phyloP scores from a whole-genome alignment of 768 basidiomycete species.

The Lanmaoa pseudosensibilis region DNA sequence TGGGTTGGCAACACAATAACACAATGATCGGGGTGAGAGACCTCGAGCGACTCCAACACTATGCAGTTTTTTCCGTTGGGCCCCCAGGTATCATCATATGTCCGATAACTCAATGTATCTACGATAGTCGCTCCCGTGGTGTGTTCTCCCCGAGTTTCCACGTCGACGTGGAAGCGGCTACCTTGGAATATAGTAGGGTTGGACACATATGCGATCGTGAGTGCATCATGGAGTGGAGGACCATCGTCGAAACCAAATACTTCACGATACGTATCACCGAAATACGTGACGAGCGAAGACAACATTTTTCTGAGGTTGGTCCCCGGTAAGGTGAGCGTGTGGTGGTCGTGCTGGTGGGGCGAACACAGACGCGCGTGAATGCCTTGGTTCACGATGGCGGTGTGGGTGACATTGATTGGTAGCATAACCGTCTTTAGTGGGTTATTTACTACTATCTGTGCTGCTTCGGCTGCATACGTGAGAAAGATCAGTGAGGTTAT shows the following conservation, averaged over 20 bases:
- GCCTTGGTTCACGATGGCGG: conserved; percentile 65
- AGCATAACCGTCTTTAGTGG: conserved; percentile 74
- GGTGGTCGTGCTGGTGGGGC: conserved; percentile 32
- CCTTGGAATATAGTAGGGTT: conserved; percentile 63
- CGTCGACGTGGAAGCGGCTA: conserved; percentile 74
- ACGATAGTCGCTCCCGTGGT: conserved; percentile 79
- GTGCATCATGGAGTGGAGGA: conserved; percentile 84
- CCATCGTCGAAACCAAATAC: conserved; percentile 83
- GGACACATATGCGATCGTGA: conserved; percentile 77
- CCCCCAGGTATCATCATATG: conserved; percentile 71
- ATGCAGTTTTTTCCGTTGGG: conserved; percentile 70
- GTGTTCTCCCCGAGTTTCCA: conserved; percentile 69
- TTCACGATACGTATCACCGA: conserved; percentile 67
- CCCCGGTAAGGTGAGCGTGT: conserved; percentile 19
- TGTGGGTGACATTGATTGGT: conserved; percentile 87
- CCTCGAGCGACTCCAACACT: conserved; percentile 67
- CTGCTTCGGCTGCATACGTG: conserved; percentile 62
- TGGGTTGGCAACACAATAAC: conserved; percentile 1
- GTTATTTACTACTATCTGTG: conserved; percentile 75
- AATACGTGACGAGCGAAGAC: conserved; percentile 72
- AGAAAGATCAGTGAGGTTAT: neutral
- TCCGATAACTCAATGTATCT: conserved; percentile 66
- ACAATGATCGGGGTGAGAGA: conserved; percentile 29
- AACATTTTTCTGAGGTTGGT: conserved; percentile 67
- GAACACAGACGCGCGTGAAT: conserved; percentile 57